These are phyloP conservation scores for Bipolaris cookei DNA, from an alignment of 2,329 filamentous ascomycete species.

Conservation along the genomic window DNA sequence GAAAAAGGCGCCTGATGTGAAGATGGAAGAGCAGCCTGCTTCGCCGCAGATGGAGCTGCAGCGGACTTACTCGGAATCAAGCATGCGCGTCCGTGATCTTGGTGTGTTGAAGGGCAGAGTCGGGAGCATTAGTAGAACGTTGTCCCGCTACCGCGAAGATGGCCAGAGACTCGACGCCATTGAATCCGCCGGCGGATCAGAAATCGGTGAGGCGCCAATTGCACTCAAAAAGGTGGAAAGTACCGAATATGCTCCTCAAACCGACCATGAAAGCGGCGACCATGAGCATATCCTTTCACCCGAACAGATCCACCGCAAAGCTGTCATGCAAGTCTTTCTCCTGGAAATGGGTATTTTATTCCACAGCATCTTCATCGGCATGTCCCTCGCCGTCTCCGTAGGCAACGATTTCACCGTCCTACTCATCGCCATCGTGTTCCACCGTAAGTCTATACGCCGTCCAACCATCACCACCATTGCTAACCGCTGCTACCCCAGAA, in stretches of 20 bases:
- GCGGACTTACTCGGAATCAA: constrained; percentile 32
- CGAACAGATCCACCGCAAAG: constrained; percentile 38
- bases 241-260: constrained; percentile 30
- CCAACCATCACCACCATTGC: neutral
- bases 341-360: constrained; percentile 68
- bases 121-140: constrained; percentile 39
- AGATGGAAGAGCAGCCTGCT: constrained; percentile 8
- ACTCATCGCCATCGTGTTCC: constrained; percentile 67
- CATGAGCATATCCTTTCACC: constrained; percentile 20
- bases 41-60: constrained; percentile 12
- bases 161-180: constrained; percentile 42
- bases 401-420: constrained; percentile 61
- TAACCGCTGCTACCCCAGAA: constrained; percentile 48
- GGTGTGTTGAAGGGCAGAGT: constrained; percentile 32
- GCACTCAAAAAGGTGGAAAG: constrained; percentile 37
- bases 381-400: constrained; percentile 64
- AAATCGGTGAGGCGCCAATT: constrained; percentile 52
- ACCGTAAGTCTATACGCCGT: constrained; percentile 44
- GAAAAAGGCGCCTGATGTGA: constrained; percentile 8
- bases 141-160: constrained; percentile 37
- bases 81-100: constrained; percentile 33
- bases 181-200: constrained; percentile 50
- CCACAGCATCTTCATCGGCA: constrained; percentile 67
- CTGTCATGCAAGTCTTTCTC: constrained; percentile 46
- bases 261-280: constrained; percentile 32